These are phyloP conservation scores for Delitschia confertaspora DNA, from an alignment of 495 filamentous ascomycete genomes.

Conservation along the genomic window DNA sequence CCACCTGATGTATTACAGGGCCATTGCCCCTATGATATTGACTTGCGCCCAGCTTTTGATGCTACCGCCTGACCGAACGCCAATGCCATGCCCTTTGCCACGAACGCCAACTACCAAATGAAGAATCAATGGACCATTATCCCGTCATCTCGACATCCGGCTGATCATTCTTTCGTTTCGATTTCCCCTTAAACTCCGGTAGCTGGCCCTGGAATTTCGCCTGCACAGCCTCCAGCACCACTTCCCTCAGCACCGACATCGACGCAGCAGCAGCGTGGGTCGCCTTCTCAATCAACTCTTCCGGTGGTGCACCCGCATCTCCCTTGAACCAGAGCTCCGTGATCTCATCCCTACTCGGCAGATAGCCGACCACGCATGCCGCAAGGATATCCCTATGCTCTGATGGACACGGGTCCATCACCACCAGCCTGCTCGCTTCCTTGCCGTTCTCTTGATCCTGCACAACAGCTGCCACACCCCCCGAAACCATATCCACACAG, in stretches of 20 bases:
- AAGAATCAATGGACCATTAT: not conserved
- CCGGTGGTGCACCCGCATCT: slow-evolving; percentile 43
- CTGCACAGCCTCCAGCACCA: slow-evolving; percentile 47
- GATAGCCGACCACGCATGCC: slow-evolving; percentile 83
- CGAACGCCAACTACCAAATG: not conserved
- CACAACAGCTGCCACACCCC: slow-evolving; percentile 80
- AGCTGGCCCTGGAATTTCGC: slow-evolving; percentile 18
- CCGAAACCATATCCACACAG: slow-evolving; percentile 81
- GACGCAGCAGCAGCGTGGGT: slow-evolving; percentile 54
- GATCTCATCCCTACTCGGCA: slow-evolving; percentile 80
- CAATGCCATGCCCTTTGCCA: slow-evolving; percentile 29
- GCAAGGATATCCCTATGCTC: slow-evolving; percentile 71
- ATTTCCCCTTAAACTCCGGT: not conserved
- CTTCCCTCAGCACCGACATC: slow-evolving; percentile 50
- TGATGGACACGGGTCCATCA: slow-evolving; percentile 75
- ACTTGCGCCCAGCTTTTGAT: not conserved
- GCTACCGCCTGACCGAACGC: slow-evolving; percentile 10
- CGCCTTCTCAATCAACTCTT: slow-evolving; percentile 53
- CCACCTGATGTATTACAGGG: not conserved
- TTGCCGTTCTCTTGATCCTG: slow-evolving; percentile 28
- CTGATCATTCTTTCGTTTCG: slow-evolving; percentile 1
- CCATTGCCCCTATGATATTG: not conserved
- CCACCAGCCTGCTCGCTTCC: slow-evolving; percentile 31
- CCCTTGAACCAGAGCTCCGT: slow-evolving; percentile 94
- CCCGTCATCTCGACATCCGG: slow-evolving; percentile 21